A percentile compares a stretch with the other conserved stretches of the same genome.
phyloP scores from a whole-genome alignment of 73 alveolate genomes.

The Stentor roeselii region DNA sequence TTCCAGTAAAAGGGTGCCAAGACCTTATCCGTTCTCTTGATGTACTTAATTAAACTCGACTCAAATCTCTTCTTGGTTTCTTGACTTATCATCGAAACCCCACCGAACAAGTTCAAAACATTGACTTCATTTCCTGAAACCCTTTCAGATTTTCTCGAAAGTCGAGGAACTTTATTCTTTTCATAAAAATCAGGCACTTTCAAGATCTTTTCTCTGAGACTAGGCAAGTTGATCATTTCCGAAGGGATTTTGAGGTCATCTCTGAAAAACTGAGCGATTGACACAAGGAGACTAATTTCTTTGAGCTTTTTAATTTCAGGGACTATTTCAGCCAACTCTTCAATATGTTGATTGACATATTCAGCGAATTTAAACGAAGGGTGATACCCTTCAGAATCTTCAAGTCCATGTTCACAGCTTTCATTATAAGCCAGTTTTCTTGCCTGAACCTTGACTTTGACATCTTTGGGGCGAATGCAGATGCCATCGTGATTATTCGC shows the following conservation, averaged over 20 bases:
- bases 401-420: neutral
- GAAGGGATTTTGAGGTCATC: conserved; percentile 19
- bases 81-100: conserved; percentile 17
- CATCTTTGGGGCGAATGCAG: neutral
- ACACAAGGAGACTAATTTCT: neutral
- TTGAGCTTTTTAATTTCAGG: conserved; percentile 23
- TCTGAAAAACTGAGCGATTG: conserved; percentile 19
- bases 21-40: neutral
- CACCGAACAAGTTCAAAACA: conserved; percentile 7
- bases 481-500: conserved; percentile 1
- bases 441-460: conserved; percentile 17
- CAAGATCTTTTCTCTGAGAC: neutral
- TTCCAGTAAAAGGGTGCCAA: neutral
- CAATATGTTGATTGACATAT: neutral
- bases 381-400: neutral
- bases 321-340: neutral
- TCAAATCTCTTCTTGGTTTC: neutral
- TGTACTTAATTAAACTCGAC: neutral
- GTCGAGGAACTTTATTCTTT: neutral
- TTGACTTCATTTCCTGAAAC: neutral
- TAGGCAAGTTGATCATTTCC: conserved; percentile 9
- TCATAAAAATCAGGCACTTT: neutral
- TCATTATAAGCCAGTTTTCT: neutral
- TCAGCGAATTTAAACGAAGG: neutral
- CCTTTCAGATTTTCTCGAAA: neutral